Evolutionary conservation across 1,139 yeast species (phyloP), one percentile per base, ranked within the genome.

Genomic region (Kluyveromyces sp.): DNA sequence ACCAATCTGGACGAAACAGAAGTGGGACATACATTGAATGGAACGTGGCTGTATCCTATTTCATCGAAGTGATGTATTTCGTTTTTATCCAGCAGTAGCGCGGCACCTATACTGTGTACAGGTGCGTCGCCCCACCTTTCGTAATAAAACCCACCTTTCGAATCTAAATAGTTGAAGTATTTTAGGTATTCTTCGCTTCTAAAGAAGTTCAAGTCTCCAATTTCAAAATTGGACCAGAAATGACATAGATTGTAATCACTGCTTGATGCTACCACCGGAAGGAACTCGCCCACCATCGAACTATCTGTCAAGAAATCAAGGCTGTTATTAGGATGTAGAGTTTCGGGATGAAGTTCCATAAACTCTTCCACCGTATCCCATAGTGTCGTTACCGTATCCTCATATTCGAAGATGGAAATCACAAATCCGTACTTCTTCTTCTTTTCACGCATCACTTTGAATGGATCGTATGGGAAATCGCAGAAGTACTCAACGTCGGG

Each of bases 91-190:
- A 88, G 70, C 45, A 92, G 67, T 34, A 90, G 64, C 1, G 81
- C 67, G 4, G 82, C 77, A 0, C 81, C 97, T 33, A 90, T 75
- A 0, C 96, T 74, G 64, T 92, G 97, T 4, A 92, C 95, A 0
- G 98, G 97, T 0, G 97, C 97, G 68, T 92, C 98, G 3, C 98
- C 98, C 98, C 97, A 92, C 54, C 98, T 71, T 65, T 84, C 94
- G 61, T 88, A 88, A 63, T 85, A 85, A 59, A 90, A 89, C 0
- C 96, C 97, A 1, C 95, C 96, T 0, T 80, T 66, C 41, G 70
- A 52, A 59, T 88, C 94, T 47, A 90, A 69, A 62, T 72, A 74
- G 25, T 85, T 73, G 60, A 90, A 89, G 63, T 69, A 89, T n/a
- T 72, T 74, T 34, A 74, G 65, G 64, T 90, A 90, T 25, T 72